Conservation (phyloP, 2,329 filamentous ascomycete genomes). For the Nigrospora sphaerica region DNA sequence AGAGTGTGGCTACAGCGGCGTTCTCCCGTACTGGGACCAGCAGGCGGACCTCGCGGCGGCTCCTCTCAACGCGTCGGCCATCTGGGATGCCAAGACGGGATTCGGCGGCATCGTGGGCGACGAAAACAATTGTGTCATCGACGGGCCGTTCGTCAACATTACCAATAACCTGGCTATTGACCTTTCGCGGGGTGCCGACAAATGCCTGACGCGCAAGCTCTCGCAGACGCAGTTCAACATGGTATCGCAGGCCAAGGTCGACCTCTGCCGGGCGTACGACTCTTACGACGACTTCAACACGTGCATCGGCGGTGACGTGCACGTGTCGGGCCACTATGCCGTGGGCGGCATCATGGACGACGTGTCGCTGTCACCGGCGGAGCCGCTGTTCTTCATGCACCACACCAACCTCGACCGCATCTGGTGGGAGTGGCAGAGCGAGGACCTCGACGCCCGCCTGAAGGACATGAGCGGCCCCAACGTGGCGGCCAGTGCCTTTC, state of each 20-base stretch:
- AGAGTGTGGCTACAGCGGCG: not conserved
- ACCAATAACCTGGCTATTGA: not conserved
- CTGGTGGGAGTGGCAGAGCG: conserved; percentile 9
- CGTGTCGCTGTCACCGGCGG: conserved; percentile 10
- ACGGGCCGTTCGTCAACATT: not conserved
- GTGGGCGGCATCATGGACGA: not conserved
- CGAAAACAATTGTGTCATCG: not conserved
- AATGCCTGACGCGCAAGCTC: not conserved
- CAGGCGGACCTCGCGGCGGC: not conserved
- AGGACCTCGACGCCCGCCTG: not conserved
- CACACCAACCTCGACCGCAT: conserved; percentile 20
- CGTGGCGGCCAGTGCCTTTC: not conserved
- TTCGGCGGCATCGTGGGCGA: not conserved
- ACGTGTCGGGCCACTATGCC: not conserved
- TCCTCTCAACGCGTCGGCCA: not conserved
- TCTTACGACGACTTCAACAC: not conserved
- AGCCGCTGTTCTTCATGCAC: conserved; percentile 21
- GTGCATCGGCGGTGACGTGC: not conserved
- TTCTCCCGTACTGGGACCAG: not conserved
- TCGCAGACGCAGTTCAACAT: not conserved
- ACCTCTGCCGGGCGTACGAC: not conserved
- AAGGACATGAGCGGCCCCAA: not conserved
- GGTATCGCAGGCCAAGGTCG: not conserved
- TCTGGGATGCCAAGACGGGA: not conserved
- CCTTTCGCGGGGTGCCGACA: not conserved